Percentiles rank a stretch among this genome's conserved stretches.
Evolutionary conservation across 768 basidiomycete genomes (phyloP).

Genomic region (Suillus hirtellus): DNA sequence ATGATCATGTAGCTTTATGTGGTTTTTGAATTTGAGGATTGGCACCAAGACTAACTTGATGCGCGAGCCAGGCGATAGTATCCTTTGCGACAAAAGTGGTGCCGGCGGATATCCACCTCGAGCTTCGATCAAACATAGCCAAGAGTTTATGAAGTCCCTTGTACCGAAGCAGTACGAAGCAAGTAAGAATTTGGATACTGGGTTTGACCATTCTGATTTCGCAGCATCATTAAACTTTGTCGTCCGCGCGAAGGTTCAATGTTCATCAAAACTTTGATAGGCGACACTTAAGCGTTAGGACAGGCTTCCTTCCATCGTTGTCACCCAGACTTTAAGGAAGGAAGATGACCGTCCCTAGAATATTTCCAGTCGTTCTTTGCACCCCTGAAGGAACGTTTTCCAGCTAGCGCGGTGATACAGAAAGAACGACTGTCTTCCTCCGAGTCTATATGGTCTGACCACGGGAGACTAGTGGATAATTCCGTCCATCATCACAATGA

Average conservation of each 20-base stretch:
- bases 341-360: not conserved
- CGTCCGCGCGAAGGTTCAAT: not conserved
- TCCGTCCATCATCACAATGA: not conserved
- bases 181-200: not conserved
- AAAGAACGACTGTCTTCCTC: not conserved
- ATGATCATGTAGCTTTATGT: no score
- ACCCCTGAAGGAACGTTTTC: not conserved
- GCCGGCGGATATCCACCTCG: not conserved
- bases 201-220: not conserved
- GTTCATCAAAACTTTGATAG: not conserved
- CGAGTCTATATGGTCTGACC: not conserved
- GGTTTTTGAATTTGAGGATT: no score
- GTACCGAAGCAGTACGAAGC: not conserved
- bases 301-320: not conserved
- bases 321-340: not conserved
- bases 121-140: not conserved
- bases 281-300: not conserved
- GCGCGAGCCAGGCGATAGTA: no score
- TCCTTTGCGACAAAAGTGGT: not conserved
- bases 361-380: not conserved
- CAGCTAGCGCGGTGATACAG: not conserved
- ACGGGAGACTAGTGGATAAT: not conserved
- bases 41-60: no score
- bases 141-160: not conserved
- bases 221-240: conserved; percentile 1